A percentile compares a stretch with the other conserved stretches of the same genome.
Conservation (phyloP, 371 early-diverging fungal species). For the Mucor racemosus region DNA sequence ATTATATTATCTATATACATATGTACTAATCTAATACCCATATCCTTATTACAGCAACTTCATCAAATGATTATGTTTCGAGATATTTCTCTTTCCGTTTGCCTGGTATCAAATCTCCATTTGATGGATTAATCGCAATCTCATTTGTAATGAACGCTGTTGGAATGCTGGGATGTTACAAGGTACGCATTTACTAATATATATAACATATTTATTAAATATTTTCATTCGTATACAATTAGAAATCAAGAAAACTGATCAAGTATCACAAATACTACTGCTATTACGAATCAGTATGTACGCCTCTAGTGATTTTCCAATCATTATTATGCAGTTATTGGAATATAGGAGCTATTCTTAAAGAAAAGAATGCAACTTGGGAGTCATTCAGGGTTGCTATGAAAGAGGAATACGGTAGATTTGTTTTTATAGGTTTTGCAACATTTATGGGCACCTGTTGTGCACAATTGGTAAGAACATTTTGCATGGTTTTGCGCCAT, state of each 20-base stretch:
- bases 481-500: no score
- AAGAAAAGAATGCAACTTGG: neutral
- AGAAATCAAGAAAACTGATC: neutral
- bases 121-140: neutral
- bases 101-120: neutral
- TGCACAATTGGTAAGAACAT: neutral
- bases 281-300: neutral
- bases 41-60: neutral
- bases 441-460: neutral
- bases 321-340: neutral
- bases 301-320: neutral
- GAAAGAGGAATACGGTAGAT: neutral
- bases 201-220: no score
- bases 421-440: neutral
- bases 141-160: slow-evolving; percentile 1
- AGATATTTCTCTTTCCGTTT: neutral
- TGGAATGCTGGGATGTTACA: neutral
- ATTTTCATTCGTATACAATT: neutral
- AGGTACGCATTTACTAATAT: neutral
- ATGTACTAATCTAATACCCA: no score
- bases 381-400: neutral
- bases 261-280: neutral
- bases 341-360: neutral
- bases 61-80: neutral
- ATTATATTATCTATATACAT: no score